These are phyloP conservation scores for Vaccinium myrtillus DNA, from an alignment of 148 eudicot species.

Conservation along the genomic window DNA sequence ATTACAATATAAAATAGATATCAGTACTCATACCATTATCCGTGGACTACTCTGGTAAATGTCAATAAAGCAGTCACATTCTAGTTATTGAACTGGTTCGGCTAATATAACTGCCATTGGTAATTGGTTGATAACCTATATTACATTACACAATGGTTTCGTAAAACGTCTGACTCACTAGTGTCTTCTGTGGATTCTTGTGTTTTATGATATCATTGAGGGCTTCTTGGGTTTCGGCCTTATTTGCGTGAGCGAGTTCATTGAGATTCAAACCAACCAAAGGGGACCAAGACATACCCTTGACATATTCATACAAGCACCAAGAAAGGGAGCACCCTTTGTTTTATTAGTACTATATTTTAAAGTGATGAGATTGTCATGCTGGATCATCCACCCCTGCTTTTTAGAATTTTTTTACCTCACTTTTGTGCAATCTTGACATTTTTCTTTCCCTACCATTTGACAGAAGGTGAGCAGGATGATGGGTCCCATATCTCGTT, in stretches of 20 bases:
- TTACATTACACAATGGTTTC: too few species aligned
- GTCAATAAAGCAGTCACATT: not conserved
- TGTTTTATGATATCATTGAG: not conserved
- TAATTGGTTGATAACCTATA: not conserved
- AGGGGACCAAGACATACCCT: not conserved
- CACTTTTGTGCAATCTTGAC: not conserved
- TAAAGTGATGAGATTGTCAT: not conserved
- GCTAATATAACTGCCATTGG: not conserved
- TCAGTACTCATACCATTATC: not conserved
- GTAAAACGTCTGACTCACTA: too few species aligned
- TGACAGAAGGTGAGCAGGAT: conserved; percentile 44
- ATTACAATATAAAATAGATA: not conserved
- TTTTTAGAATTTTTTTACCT: not conserved
- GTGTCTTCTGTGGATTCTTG: not conserved
- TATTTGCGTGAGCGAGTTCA: not conserved
- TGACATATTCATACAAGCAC: not conserved
- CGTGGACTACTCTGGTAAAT: not conserved
- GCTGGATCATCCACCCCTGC: not conserved
- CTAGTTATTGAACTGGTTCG: not conserved
- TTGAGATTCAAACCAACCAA: not conserved
- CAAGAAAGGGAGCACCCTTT: not conserved
- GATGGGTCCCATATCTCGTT: conserved; percentile 48
- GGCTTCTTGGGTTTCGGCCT: not conserved
- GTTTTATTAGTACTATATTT: not conserved
- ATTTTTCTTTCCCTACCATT: not conserved